A percentile compares a stretch with the other conserved stretches of the same genome.
Conservation (phyloP, 371 early-diverging fungal genomes). For the Lichtheimia ramosa region DNA sequence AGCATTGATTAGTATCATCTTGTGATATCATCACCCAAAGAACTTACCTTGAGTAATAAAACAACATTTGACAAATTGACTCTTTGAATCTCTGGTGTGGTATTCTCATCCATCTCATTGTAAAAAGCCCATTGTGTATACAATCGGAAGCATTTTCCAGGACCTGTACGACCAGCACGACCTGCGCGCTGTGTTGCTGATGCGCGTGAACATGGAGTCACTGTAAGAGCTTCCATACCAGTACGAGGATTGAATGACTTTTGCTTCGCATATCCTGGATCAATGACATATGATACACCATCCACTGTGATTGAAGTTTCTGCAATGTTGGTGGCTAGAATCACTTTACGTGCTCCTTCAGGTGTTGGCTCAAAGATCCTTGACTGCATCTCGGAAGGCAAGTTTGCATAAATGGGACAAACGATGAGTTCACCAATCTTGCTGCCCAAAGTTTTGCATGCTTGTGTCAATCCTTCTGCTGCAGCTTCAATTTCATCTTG, state of each 20-base stretch:
- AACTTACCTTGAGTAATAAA: slow-evolving; percentile 79
- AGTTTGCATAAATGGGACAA: slow-evolving; percentile 94
- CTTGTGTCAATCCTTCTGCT: slow-evolving; percentile 79
- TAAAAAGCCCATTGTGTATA: slow-evolving; percentile 95
- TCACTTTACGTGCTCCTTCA: slow-evolving; percentile 92
- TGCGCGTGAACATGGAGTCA: slow-evolving; percentile 93
- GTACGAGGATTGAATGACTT: slow-evolving; percentile 92
- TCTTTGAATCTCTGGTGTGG: slow-evolving; percentile 95
- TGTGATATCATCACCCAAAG: background rate
- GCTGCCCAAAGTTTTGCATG: slow-evolving; percentile 82
- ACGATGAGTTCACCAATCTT: slow-evolving; percentile 90
- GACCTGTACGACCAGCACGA: slow-evolving; percentile 96
- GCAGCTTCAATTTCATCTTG: slow-evolving; percentile 99
- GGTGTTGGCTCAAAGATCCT: slow-evolving; percentile 98
- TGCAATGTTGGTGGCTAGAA: slow-evolving; percentile 99
- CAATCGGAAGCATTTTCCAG: slow-evolving; percentile 98
- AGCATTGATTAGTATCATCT: slow-evolving; percentile 1
- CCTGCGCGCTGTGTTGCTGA: slow-evolving; percentile 98
- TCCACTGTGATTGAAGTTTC: slow-evolving; percentile 99
- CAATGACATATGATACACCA: slow-evolving; percentile 81
- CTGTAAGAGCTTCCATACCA: slow-evolving; percentile 95
- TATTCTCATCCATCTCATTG: slow-evolving; percentile 93
- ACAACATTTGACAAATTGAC: slow-evolving; percentile 93
- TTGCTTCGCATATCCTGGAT: slow-evolving; percentile 96
- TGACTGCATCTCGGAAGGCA: slow-evolving; percentile 91